These are phyloP conservation scores for Talaromyces ruber DNA, from an alignment of 495 filamentous ascomycete genomes.

Conservation along the genomic window DNA sequence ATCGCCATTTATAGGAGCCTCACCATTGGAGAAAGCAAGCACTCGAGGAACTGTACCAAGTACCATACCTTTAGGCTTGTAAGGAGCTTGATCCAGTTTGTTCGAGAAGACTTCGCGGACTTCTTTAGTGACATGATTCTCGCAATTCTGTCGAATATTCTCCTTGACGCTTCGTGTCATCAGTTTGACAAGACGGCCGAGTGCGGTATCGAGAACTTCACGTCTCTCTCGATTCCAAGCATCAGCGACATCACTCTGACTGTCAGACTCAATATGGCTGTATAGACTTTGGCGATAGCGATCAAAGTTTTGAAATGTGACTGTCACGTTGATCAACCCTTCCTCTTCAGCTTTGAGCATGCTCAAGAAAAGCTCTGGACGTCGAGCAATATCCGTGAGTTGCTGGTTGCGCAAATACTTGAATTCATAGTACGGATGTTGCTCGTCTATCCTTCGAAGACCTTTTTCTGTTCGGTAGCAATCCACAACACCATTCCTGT, in stretches of 20 bases:
- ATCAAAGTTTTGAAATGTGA: constrained; percentile 65
- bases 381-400: constrained; percentile 66
- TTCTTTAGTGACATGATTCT: constrained; percentile 72
- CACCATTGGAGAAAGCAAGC: constrained; percentile 75
- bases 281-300: constrained; percentile 67
- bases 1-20: constrained; percentile 53
- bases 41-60: constrained; percentile 83
- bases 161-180: constrained; percentile 90
- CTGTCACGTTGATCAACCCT: constrained; percentile 74
- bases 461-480: constrained; percentile 91
- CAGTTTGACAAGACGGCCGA: constrained; percentile 70
- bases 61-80: constrained; percentile 89
- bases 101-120: constrained; percentile 80
- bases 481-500: constrained; percentile 71
- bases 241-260: constrained; percentile 89
- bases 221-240: constrained; percentile 84
- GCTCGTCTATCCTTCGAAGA: constrained; percentile 85
- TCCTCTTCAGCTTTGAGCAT: constrained; percentile 97
- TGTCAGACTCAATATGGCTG: constrained; percentile 81
- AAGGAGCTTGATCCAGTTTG: constrained; percentile 88
- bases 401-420: constrained; percentile 91
- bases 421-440: constrained; percentile 94
- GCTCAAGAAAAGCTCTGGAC: constrained; percentile 80
- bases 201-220: constrained; percentile 74
- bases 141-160: constrained; percentile 80